phyloP scores from a whole-genome alignment of 116 monocot genomes.

The Thalassia testudinum region DNA sequence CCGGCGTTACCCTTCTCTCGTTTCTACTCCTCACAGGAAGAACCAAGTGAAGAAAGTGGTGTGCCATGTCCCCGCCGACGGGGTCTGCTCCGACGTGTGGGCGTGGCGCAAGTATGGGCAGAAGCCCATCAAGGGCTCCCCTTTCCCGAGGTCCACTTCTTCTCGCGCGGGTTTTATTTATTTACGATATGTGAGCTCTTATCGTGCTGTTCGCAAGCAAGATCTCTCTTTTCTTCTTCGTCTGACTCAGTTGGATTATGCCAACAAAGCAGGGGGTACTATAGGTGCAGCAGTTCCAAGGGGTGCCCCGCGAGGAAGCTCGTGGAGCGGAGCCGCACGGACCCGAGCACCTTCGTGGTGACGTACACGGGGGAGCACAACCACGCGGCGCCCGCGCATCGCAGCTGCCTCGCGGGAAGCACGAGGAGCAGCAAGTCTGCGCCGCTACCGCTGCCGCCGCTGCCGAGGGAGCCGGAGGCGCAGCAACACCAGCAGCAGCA shows the following conservation, averaged over 20 bases:
- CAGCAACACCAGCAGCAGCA: neutral
- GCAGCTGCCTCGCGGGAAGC: constrained; percentile 7
- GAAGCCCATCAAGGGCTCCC: constrained; percentile 80
- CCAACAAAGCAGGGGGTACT: constrained; percentile 7
- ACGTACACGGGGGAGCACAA: constrained; percentile 8
- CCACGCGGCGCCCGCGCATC: constrained; percentile 3
- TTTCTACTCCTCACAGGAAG: constrained; percentile 25
- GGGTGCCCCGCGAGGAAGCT: constrained; percentile 7
- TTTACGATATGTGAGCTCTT: neutral
- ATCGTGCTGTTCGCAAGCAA: neutral
- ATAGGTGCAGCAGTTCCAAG: constrained; percentile 8
- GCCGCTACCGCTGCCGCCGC: neutral
- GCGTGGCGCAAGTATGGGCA: constrained; percentile 80
- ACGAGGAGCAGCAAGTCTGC: neutral
- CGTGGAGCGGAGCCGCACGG: constrained; percentile 6
- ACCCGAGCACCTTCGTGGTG: constrained; percentile 1
- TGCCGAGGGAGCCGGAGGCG: too few relatives aligned
- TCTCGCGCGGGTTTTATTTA: neutral
- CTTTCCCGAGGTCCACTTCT: constrained; percentile 38
- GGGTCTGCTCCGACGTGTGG: constrained; percentile 45
- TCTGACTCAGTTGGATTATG: too few relatives aligned
- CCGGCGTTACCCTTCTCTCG: neutral
- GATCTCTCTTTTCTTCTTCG: neutral
- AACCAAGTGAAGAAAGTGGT: constrained; percentile 56
- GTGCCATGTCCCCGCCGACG: constrained; percentile 47